Evolutionary conservation across 495 filamentous ascomycete genomes (phyloP).

Genomic region (Aspergillus taichungensis): DNA sequence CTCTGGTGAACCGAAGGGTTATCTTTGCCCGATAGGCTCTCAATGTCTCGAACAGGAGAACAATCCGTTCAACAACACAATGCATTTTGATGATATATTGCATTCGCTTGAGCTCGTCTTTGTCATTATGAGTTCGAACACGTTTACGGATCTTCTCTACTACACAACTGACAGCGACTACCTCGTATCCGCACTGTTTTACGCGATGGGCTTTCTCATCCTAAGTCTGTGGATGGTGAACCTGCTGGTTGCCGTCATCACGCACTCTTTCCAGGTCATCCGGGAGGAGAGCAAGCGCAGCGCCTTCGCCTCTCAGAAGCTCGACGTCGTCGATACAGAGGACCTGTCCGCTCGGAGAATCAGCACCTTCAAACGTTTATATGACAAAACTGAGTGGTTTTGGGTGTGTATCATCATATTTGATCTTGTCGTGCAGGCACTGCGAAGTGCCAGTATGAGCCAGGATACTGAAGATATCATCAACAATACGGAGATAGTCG

Average conservation of each 20-base stretch:
- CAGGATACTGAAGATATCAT: conserved; percentile 44
- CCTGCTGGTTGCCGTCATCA: conserved; percentile 95
- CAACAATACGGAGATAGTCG: conserved; percentile 59
- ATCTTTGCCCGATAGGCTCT: conserved; percentile 75
- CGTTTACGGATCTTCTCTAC: conserved; percentile 90
- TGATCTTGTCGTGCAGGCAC: conserved; percentile 63
- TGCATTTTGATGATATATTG: conserved; percentile 92
- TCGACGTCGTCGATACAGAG: conserved; percentile 34
- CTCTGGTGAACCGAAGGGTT: conserved; percentile 84
- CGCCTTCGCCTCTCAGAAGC: conserved; percentile 76
- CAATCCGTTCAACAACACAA: conserved; percentile 77
- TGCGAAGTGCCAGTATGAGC: conserved; percentile 69
- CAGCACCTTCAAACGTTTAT: conserved; percentile 56
- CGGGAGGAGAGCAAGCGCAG: conserved; percentile 91
- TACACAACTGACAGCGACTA: conserved; percentile 88
- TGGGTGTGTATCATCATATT: conserved; percentile 78
- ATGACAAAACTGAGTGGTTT: conserved; percentile 61
- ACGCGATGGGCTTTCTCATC: conserved; percentile 79
- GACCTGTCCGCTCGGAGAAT: conserved; percentile 27
- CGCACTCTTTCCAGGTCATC: conserved; percentile 96
- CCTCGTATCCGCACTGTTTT: conserved; percentile 74
- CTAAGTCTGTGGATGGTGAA: conserved; percentile 96
- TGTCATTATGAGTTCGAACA: conserved; percentile 96
- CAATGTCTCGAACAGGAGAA: conserved; percentile 66
- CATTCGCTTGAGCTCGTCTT: conserved; percentile 94